Base-by-base conservation (phyloP, 495 filamentous ascomycete genomes). In the Trichoderma erinaceum region DNA sequence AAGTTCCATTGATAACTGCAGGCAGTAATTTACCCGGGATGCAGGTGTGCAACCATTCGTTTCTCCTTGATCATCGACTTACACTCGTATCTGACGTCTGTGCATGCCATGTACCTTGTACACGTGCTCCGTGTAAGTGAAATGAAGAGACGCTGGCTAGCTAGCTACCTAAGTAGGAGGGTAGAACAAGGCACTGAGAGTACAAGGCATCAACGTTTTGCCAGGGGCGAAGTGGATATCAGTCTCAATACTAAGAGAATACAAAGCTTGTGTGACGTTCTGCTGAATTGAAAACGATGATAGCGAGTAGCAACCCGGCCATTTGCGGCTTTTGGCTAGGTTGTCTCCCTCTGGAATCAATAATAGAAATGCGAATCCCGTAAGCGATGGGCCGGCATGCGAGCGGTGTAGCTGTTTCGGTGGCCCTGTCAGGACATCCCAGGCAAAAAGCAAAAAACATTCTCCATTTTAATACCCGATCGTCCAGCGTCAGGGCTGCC, bases 401-500 rank as follows among this genome's bases (percentile, higher is more conserved):
- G 56, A 61, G 56, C 56, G 56, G 56, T 61, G 56, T 61, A 32
- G 56, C 56, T 32, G 23, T 61, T 61, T 61, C 27, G 56, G 56
- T 11, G 16, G 56, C 56, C 27, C 4, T 29, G 23, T 32, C 8
- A 61, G 56, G 56, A 61, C 27, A 61, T 61, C 56, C 56, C 56
- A 61, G 50, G 27, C 56, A 61, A 61, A 61, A 29, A 1, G 23
- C 29, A 32, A 25, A 52, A 48, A 13, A 48, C 44, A 32, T 25
- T 27, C 23, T 12, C 56, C 56, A 61, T 61, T 35, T 29, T 61
- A 61, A 61, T 61, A 61, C 56, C 56, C 56, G 56, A 61, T 61
- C 56, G 56, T 61, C 56, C 56, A 61, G 56, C 56, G 25, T 61
- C 56, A 61, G 32, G 56, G 56, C 56, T 61, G 56, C 56, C 56